These are phyloP conservation scores for Epichloe scottii DNA, from an alignment of 2,329 filamentous ascomycete genomes.

Conservation along the genomic window DNA sequence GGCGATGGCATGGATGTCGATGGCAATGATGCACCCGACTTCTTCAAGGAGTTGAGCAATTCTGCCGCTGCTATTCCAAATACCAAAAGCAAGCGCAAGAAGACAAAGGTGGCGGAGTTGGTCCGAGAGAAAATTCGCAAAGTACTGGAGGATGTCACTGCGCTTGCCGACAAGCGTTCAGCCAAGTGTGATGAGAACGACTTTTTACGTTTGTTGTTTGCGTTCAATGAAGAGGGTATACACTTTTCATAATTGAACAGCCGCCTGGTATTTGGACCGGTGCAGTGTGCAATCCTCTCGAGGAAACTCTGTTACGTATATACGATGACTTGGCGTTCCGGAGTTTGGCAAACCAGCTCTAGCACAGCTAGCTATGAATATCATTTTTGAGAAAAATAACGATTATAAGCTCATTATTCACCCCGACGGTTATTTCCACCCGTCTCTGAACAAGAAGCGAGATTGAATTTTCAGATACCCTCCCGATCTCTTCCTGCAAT, in stretches of 20 bases:
- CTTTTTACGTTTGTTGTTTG: conserved; percentile 66
- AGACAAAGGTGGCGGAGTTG: conserved; percentile 66
- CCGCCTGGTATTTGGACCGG: neutral
- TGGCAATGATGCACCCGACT: conserved; percentile 66
- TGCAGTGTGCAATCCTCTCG: no score
- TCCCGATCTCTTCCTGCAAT: no score
- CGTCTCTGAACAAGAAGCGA: no score
- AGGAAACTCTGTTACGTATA: neutral
- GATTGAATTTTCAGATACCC: no score
- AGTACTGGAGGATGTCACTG: conserved; percentile 70
- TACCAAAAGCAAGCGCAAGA: conserved; percentile 59
- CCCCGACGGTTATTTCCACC: no score
- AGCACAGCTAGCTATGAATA: neutral
- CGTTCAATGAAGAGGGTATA: conserved; percentile 85
- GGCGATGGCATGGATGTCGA: conserved; percentile 41
- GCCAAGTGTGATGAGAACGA: conserved; percentile 87
- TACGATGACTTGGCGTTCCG: neutral
- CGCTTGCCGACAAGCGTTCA: conserved; percentile 67
- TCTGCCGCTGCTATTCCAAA: conserved; percentile 31
- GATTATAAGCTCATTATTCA: no score
- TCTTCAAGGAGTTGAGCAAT: conserved; percentile 58
- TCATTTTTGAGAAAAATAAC: no score
- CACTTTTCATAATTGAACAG: conserved; percentile 57
- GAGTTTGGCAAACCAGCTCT: neutral
- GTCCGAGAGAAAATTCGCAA: conserved; percentile 79